Conservation (phyloP, 805 yeast genomes). For the Yamadazyma sp. region DNA sequence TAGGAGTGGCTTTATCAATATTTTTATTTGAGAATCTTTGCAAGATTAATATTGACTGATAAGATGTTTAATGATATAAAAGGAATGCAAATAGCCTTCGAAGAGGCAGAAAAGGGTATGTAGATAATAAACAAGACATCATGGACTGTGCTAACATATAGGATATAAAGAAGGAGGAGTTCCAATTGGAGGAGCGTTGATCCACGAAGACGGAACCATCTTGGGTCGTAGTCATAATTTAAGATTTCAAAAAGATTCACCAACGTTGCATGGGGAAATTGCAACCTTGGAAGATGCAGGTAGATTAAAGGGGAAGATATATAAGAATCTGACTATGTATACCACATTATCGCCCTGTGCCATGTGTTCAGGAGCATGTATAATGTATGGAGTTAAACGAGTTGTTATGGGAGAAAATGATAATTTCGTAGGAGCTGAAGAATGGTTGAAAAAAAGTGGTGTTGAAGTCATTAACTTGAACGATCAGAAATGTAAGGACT, state of each 20-base stretch:
- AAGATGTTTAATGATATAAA: constrained; percentile 53
- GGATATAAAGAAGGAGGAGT: constrained; percentile 85
- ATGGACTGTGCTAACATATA: constrained; percentile 17
- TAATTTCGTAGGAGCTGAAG: constrained; percentile 83
- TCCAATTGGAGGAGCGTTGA: constrained; percentile 79
- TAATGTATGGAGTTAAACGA: constrained; percentile 83
- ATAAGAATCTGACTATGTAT: constrained; percentile 85
- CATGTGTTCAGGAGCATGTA: constrained; percentile 93
- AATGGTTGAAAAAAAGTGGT: constrained; percentile 61
- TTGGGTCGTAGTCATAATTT: constrained; percentile 88
- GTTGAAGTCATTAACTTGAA: constrained; percentile 66
- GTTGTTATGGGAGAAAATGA: constrained; percentile 87
- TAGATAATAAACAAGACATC: not conserved
- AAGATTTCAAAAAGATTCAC: constrained; percentile 80
- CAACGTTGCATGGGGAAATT: constrained; percentile 91
- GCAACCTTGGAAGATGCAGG: constrained; percentile 89
- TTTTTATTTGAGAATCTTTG: constrained; percentile 5
- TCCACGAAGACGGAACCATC: constrained; percentile 72
- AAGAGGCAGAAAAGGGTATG: constrained; percentile 64
- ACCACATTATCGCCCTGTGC: constrained; percentile 91
- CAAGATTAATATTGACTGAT: not conserved
- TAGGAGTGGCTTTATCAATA: constrained; percentile 53
- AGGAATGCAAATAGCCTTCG: constrained; percentile 69
- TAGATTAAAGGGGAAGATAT: constrained; percentile 72
- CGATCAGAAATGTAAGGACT: constrained; percentile 56